These are phyloP conservation scores for Paraconiothyrium sp. DNA, from an alignment of 2,329 filamentous ascomycete genomes.

Conservation along the genomic window DNA sequence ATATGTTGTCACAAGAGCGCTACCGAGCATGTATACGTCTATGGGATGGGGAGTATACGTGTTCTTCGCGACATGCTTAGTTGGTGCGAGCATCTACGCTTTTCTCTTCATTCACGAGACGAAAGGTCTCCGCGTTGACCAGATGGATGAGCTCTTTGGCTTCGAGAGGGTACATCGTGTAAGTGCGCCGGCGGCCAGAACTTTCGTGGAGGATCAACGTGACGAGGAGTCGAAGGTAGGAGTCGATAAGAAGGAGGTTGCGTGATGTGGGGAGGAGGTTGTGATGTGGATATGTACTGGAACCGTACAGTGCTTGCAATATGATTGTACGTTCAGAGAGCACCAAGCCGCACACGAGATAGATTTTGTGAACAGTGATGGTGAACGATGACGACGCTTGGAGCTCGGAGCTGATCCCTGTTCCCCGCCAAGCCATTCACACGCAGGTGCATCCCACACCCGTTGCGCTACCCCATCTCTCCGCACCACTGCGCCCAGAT, in stretches of 20 bases:
- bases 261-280: background rate
- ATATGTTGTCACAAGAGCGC: slow-evolving; percentile 51
- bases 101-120: slow-evolving; percentile 54
- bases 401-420: slow-evolving; percentile 33
- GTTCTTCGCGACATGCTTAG: slow-evolving; percentile 39
- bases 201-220: slow-evolving; percentile 13
- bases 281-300: no score
- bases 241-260: slow-evolving; percentile 22
- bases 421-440: slow-evolving; percentile 30
- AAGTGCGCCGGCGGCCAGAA: slow-evolving; percentile 4
- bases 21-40: slow-evolving; percentile 53
- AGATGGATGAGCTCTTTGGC: slow-evolving; percentile 52
- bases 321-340: no score
- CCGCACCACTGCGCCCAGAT: slow-evolving; percentile 35
- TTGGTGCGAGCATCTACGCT: slow-evolving; percentile 50
- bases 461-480: slow-evolving; percentile 23
- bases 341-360: no score
- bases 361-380: slow-evolving; percentile 7
- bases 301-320: no score
- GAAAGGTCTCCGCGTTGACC: slow-evolving; percentile 49
- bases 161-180: slow-evolving; percentile 31
- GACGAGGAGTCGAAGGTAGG: slow-evolving; percentile 14
- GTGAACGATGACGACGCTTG: slow-evolving; percentile 37
- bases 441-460: slow-evolving; percentile 11
- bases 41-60: slow-evolving; percentile 49